A percentile compares a stretch with the other conserved stretches of the same genome.
These are phyloP conservation scores for Brettanomyces naardenensis DNA, from an alignment of 805 yeast genomes.

Conservation along the genomic window DNA sequence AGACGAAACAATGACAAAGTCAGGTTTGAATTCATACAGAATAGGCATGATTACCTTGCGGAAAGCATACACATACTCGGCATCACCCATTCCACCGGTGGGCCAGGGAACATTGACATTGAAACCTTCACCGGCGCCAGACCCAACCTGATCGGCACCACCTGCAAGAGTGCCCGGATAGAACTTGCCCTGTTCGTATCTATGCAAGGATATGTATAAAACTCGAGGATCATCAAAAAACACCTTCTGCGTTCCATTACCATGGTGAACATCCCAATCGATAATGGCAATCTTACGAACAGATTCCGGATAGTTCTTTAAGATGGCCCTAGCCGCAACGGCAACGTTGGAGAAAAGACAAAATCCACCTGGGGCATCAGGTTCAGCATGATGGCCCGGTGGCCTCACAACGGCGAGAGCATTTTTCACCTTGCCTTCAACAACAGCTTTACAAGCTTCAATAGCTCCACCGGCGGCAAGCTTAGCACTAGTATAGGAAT, in stretches of 20 bases:
- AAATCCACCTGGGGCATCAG: conserved; percentile 94
- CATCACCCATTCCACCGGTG: conserved; percentile 85
- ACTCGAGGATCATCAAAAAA: conserved; percentile 87
- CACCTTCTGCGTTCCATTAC: conserved; percentile 95
- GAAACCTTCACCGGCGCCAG: conserved; percentile 78
- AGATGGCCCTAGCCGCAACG: conserved; percentile 84
- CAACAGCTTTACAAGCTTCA: conserved; percentile 92
- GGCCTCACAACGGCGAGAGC: conserved; percentile 94
- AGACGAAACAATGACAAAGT: conserved; percentile 83
- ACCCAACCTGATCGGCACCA: conserved; percentile 73
- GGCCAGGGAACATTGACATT: conserved; percentile 94
- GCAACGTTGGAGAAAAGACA: conserved; percentile 95
- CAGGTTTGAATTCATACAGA: conserved; percentile 85
- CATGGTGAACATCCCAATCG: conserved; percentile 99
- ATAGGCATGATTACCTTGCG: conserved; percentile 80
- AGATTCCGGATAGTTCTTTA: conserved; percentile 79
- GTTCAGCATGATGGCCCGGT: conserved; percentile 99
- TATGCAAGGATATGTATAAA: conserved; percentile 81
- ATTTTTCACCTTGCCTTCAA: conserved; percentile 86
- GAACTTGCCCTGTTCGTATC: conserved; percentile 86
- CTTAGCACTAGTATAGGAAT: conserved; percentile 78
- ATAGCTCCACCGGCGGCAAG: conserved; percentile 95
- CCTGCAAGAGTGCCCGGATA: conserved; percentile 94
- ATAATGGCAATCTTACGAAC: conserved; percentile 75
- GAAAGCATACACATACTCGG: conserved; percentile 91